Evolutionary conservation across 2,329 filamentous ascomycete genomes (phyloP).

Genomic region (Fusarium sp.): DNA sequence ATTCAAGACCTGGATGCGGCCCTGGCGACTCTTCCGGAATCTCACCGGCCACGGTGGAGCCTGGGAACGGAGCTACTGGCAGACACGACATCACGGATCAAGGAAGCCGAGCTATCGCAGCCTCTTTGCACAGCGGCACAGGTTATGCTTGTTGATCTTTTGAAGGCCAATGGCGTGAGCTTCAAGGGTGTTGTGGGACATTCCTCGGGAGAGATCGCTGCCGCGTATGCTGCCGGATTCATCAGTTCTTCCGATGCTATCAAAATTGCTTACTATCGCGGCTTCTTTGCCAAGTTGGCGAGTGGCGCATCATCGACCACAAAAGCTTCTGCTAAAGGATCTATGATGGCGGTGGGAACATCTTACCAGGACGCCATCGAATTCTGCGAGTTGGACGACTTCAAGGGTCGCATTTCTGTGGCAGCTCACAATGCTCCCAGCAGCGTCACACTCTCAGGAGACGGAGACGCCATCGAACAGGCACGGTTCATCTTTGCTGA

Average conservation of each 20-base stretch:
- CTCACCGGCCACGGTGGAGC: not conserved
- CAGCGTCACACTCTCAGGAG: not conserved
- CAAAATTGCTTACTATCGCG: slow-evolving; percentile 43
- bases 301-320: too few species aligned
- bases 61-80: not conserved
- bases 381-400: not conserved
- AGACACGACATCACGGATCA: not conserved
- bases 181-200: slow-evolving; percentile 3
- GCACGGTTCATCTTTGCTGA: not conserved
- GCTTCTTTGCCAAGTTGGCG: slow-evolving; percentile 17
- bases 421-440: not conserved
- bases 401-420: not conserved
- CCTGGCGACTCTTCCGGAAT: not conserved
- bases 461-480: not conserved
- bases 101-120: not conserved
- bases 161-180: not conserved
- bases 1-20: not conserved
- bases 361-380: not conserved
- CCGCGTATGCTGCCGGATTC: slow-evolving; percentile 59
- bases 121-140: slow-evolving; percentile 5
- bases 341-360: slow-evolving; percentile 15
- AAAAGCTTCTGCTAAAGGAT: too few species aligned
- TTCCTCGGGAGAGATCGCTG: slow-evolving; percentile 56
- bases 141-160: slow-evolving; percentile 4
- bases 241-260: slow-evolving; percentile 54